A percentile compares a stretch with the other conserved stretches of the same genome.
These are phyloP conservation scores for Yamadazyma paraphyllophila DNA, from an alignment of 805 yeast genomes.

Conservation along the genomic window DNA sequence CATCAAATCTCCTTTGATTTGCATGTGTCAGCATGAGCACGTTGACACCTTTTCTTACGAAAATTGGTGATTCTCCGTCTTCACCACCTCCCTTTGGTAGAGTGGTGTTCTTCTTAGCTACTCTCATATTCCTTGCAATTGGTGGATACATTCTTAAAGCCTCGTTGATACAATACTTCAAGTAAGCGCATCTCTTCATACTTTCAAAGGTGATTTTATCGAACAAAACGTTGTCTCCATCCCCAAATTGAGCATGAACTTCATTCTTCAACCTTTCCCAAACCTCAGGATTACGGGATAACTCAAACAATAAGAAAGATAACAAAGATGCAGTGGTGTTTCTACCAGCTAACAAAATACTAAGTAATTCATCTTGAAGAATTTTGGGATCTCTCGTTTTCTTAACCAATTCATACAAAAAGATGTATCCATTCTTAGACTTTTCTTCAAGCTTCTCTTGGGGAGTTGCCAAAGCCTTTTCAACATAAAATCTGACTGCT, in stretches of 20 bases:
- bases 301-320: conserved; percentile 29
- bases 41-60: conserved; percentile 42
- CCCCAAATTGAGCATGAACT: conserved; percentile 24
- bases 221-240: conserved; percentile 15
- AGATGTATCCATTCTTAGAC: conserved; percentile 25
- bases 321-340: conserved; percentile 36
- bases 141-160: conserved; percentile 33
- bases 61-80: conserved; percentile 23
- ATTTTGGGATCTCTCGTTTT: conserved; percentile 36
- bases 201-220: conserved; percentile 30
- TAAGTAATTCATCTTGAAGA: conserved; percentile 38
- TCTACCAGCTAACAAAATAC: conserved; percentile 39
- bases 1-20: conserved; percentile 39
- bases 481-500: conserved; percentile 28
- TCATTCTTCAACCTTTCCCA: conserved; percentile 29
- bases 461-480: conserved; percentile 28
- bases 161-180: conserved; percentile 32
- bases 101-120: conserved; percentile 24
- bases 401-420: conserved; percentile 39
- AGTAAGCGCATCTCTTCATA: conserved; percentile 31
- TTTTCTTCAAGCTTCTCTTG: conserved; percentile 26
- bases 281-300: conserved; percentile 30
- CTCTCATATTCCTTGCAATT: conserved; percentile 32
- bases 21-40: conserved; percentile 38
- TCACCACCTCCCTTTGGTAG: conserved; percentile 31